Evolutionary conservation across 257 asterid species (phyloP).

Genomic region (Nicotiana undulata): DNA sequence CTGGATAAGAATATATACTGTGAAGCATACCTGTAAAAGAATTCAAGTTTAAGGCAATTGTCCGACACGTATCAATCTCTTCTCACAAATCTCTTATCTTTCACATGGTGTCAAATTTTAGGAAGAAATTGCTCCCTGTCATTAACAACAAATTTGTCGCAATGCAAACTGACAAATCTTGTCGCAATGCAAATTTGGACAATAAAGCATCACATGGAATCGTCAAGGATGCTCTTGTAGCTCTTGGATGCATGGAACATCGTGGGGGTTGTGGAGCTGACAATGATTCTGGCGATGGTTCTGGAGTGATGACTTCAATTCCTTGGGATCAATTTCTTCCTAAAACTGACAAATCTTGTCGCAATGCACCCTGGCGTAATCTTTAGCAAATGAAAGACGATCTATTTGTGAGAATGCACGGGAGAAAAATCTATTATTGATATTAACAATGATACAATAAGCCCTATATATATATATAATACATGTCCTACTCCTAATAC

Average conservation of each 20-base stretch:
- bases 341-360: too few species aligned
- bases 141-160: too few species aligned
- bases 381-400: too few species aligned
- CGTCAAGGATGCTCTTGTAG: slow-evolving; percentile 86
- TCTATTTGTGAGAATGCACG: too few species aligned
- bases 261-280: slow-evolving; percentile 99
- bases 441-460: too few species aligned
- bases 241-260: slow-evolving; percentile 99
- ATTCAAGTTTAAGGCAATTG: background rate
- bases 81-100: background rate
- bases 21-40: too few species aligned
- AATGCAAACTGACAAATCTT: too few species aligned
- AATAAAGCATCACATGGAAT: slow-evolving; percentile 69
- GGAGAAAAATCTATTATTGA: too few species aligned
- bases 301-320: slow-evolving; percentile 92
- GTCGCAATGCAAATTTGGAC: slow-evolving; percentile 93
- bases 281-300: slow-evolving; percentile 98
- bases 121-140: background rate
- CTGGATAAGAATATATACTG: too few species aligned
- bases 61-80: background rate
- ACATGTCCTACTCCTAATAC: too few species aligned
- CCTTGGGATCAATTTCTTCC: slow-evolving; percentile 99
- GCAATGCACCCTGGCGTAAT: too few species aligned
- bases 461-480: too few species aligned
- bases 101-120: background rate